Conservation (phyloP, 768 basidiomycete species). For the Termitomyces sp. region DNA sequence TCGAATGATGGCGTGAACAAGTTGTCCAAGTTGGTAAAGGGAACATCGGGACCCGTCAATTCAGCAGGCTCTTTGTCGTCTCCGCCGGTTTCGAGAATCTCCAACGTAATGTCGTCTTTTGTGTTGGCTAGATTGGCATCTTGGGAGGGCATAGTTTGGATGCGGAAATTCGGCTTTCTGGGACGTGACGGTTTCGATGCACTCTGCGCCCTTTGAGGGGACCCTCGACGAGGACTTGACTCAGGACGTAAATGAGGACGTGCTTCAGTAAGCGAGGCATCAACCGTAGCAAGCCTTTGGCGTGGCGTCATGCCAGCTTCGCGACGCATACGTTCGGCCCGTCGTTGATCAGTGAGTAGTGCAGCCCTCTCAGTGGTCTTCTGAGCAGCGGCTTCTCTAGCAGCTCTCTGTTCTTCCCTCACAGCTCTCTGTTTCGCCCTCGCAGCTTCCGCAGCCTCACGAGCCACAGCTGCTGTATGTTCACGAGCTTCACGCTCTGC, state of each 20-base stretch:
- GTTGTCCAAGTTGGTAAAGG: slow-evolving; percentile 19
- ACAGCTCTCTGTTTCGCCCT: neutral
- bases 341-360: slow-evolving; percentile 16
- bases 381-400: neutral
- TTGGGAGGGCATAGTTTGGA: slow-evolving; percentile 1
- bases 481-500: slow-evolving; percentile 5
- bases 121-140: neutral
- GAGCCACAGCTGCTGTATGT: neutral
- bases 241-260: neutral
- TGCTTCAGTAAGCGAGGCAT: neutral
- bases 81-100: slow-evolving; percentile 18
- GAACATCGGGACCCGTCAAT: slow-evolving; percentile 19
- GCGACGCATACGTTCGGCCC: slow-evolving; percentile 18
- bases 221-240: neutral
- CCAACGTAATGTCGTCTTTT: slow-evolving; percentile 17
- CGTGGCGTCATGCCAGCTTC: slow-evolving; percentile 6
- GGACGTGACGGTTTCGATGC: neutral
- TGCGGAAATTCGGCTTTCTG: neutral
- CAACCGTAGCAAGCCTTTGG: neutral
- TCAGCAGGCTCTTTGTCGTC: slow-evolving; percentile 16
- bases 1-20: slow-evolving; percentile 16
- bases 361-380: slow-evolving; percentile 1
- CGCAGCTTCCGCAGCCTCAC: neutral
- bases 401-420: neutral
- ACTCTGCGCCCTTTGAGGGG: neutral